Evolutionary conservation across 768 basidiomycete species (phyloP).

Genomic region (Pilatotrama ljubarskyi): DNA sequence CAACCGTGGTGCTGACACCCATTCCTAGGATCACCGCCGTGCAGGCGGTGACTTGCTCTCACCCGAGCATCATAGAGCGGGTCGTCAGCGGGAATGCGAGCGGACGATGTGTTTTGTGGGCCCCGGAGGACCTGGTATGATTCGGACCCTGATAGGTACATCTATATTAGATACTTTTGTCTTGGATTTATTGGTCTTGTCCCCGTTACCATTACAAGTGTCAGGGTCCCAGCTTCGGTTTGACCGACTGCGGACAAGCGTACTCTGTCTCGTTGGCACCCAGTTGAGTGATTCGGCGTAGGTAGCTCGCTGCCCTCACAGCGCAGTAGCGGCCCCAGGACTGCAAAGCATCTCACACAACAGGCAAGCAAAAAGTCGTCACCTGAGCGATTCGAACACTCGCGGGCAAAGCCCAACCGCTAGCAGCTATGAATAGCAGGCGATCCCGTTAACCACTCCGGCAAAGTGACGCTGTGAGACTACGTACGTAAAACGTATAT

Average conservation of each 20-base stretch:
- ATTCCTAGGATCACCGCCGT: conserved; percentile 70
- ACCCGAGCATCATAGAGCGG: conserved; percentile 73
- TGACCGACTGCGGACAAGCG: too few relatives aligned
- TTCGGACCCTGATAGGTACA: too few relatives aligned
- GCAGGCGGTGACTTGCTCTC: conserved; percentile 89
- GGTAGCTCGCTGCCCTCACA: too few relatives aligned
- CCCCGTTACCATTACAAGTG: too few relatives aligned
- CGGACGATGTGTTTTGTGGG: conserved; percentile 83
- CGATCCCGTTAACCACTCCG: conserved; percentile 84
- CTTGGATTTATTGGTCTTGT: neutral
- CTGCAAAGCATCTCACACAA: too few relatives aligned
- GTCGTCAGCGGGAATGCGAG: conserved; percentile 77
- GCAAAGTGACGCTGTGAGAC: conserved; percentile 86
- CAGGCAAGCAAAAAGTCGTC: conserved; percentile 44
- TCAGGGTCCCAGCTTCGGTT: too few relatives aligned
- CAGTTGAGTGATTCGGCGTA: too few relatives aligned
- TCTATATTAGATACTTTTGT: neutral
- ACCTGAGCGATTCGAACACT: conserved; percentile 65
- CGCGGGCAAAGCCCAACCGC: conserved; percentile 64
- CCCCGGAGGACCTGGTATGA: conserved; percentile 37
- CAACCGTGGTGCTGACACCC: neutral
- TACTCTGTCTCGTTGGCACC: too few relatives aligned
- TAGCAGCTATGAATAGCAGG: conserved; percentile 41
- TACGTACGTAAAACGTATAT: too few relatives aligned
- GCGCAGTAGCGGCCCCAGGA: too few relatives aligned